phyloP scores from a whole-genome alignment of 257 asterid species.

The Przewalskia tangutica region DNA sequence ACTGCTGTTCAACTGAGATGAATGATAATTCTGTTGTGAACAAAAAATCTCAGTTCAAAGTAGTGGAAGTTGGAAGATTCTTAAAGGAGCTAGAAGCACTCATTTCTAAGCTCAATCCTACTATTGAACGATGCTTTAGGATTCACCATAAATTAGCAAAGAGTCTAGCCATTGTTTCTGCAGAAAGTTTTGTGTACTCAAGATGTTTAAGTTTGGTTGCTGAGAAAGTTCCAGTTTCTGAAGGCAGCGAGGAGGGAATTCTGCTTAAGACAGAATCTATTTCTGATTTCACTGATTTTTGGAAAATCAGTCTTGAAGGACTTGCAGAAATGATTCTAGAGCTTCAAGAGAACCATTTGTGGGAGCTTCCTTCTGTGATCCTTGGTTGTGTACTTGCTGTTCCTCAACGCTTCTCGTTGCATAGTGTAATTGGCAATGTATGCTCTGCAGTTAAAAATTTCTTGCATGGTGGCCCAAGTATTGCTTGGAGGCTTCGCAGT shows the following conservation, averaged over 20 bases:
- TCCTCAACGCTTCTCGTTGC: slow-evolving; percentile 46
- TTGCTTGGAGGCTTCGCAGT: slow-evolving; percentile 63
- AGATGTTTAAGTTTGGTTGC: slow-evolving; percentile 39
- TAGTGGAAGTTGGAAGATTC: slow-evolving; percentile 43
- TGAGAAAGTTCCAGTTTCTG: slow-evolving; percentile 22
- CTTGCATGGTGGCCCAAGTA: slow-evolving; percentile 64
- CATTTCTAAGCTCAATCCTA: slow-evolving; percentile 49
- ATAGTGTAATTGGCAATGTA: slow-evolving; percentile 36
- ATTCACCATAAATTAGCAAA: slow-evolving; percentile 63
- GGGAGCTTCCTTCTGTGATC: slow-evolving; percentile 78
- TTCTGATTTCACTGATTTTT: slow-evolving; percentile 28
- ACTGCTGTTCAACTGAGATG: slow-evolving; percentile 24
- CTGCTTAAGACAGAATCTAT: slow-evolving; percentile 16
- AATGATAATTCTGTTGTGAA: slow-evolving; percentile 22
- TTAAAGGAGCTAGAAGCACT: slow-evolving; percentile 42
- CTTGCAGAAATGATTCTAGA: slow-evolving; percentile 46
- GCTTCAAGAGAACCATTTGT: slow-evolving; percentile 61
- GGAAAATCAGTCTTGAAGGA: slow-evolving; percentile 56
- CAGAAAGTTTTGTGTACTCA: slow-evolving; percentile 72
- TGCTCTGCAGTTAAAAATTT: slow-evolving; percentile 53
- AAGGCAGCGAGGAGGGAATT: slow-evolving; percentile 25
- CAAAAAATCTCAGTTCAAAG: slow-evolving; percentile 30
- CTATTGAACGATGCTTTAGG: slow-evolving; percentile 66
- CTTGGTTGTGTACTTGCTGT: slow-evolving; percentile 60
- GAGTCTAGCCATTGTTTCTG: slow-evolving; percentile 45